phyloP scores from a whole-genome alignment of 306 rosid species.

The Cucumis hystrix region DNA sequence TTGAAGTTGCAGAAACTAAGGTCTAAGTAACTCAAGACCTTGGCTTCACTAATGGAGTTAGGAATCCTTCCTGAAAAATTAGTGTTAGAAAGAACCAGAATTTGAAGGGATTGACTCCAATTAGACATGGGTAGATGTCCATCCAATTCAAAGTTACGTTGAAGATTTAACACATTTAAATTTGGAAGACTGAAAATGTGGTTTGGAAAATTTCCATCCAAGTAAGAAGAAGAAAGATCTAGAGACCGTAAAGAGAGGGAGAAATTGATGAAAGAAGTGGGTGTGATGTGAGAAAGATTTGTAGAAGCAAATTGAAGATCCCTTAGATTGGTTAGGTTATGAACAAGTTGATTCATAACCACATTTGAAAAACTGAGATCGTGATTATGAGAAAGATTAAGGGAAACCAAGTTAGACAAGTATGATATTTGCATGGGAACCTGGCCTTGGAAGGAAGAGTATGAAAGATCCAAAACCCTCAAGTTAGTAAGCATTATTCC shows the following conservation, averaged over 20 bases:
- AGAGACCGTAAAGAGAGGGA: background rate
- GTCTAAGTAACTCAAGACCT: background rate
- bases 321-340: background rate
- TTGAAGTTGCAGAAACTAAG: background rate
- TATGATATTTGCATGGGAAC: background rate
- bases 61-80: background rate
- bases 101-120: background rate
- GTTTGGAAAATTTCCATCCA: background rate
- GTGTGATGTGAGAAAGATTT: background rate
- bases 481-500: background rate
- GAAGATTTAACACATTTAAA: background rate
- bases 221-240: background rate
- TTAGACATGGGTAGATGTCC: background rate
- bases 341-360: background rate
- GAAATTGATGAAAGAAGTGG: background rate
- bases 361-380: background rate
- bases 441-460: background rate
- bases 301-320: background rate
- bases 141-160: background rate
- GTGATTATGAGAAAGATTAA: background rate
- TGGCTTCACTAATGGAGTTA: background rate
- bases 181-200: background rate
- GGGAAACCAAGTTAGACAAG: background rate
- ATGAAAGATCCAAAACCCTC: background rate
- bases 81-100: background rate